phyloP scores from a whole-genome alignment of 2,329 filamentous ascomycete genomes.

The Fusarium guadeloupense region DNA sequence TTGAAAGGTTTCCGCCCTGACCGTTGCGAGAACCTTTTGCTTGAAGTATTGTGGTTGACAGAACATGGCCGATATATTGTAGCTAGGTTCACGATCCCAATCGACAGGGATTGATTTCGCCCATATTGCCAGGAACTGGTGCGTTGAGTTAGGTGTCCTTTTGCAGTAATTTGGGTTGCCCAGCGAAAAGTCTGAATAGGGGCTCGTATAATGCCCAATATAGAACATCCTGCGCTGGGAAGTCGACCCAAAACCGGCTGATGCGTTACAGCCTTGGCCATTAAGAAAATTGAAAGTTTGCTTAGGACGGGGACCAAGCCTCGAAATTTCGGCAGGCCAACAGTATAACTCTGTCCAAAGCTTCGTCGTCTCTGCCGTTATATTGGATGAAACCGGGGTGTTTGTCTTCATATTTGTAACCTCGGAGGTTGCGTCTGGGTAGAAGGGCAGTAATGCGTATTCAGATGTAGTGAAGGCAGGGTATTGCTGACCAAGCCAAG shows the following conservation, averaged over 20 bases:
- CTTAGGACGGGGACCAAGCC: background rate
- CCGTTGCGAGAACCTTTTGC: slow-evolving; percentile 54
- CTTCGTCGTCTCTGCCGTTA: slow-evolving; percentile 44
- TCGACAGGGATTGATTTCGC: background rate
- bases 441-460: slow-evolving; percentile 56
- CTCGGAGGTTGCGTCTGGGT: slow-evolving; percentile 5
- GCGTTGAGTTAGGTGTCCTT: slow-evolving; percentile 33
- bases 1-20: slow-evolving; percentile 33
- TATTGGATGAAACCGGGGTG: background rate
- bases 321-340: slow-evolving; percentile 44
- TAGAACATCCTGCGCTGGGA: slow-evolving; percentile 47
- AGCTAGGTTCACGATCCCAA: background rate
- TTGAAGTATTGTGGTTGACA: slow-evolving; percentile 57
- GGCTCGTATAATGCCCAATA: slow-evolving; percentile 53
- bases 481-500: slow-evolving; percentile 55
- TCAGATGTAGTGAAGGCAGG: slow-evolving; percentile 56
- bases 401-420: background rate
- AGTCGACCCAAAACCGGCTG: slow-evolving; percentile 31
- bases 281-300: slow-evolving; percentile 46
- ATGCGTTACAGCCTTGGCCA: slow-evolving; percentile 50
- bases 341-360: slow-evolving; percentile 52
- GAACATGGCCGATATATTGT: slow-evolving; percentile 50
- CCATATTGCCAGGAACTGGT: slow-evolving; percentile 52
- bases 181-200: slow-evolving; percentile 48
- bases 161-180: slow-evolving; percentile 44